Percentiles rank a stretch among this genome's conserved stretches.
Evolutionary conservation across 2,329 filamentous ascomycete species (phyloP).

Genomic region (Laburnicola sp.): DNA sequence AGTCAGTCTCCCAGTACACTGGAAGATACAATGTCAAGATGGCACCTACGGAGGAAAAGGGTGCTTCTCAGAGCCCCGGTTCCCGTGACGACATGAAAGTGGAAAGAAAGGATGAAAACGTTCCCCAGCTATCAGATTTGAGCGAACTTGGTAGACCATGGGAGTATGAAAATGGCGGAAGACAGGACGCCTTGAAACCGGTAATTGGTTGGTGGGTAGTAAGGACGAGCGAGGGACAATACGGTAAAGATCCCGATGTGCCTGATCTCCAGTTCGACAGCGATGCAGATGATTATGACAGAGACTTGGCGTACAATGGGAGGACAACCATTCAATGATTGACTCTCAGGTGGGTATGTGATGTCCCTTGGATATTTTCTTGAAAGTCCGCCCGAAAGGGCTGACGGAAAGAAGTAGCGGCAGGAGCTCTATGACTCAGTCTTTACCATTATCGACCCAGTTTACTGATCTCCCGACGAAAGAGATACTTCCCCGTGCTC

Average conservation of each 20-base stretch:
- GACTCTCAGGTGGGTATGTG: no score
- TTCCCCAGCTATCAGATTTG: constrained; percentile 4
- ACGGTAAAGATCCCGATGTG: constrained; percentile 8
- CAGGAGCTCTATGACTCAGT: no score
- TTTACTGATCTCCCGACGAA: no score
- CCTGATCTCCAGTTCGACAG: constrained; percentile 10
- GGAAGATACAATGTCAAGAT: background rate
- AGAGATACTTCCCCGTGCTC: no score
- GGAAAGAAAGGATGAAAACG: no score
- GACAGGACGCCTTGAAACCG: constrained; percentile 5
- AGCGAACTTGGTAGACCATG: constrained; percentile 3
- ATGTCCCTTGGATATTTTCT: no score
- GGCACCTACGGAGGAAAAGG: background rate
- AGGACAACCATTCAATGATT: no score
- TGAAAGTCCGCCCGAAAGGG: no score
- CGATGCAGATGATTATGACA: constrained; percentile 7
- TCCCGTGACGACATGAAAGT: no score
- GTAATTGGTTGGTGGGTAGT: constrained; percentile 10
- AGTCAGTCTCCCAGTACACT: background rate
- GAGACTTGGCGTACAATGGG: constrained; percentile 5
- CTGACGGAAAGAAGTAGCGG: no score
- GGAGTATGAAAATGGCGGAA: constrained; percentile 8
- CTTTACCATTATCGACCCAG: no score
- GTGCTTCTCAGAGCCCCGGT: no score
- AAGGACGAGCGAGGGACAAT: constrained; percentile 1